Evolutionary conservation across 176 grass and related monocot species (phyloP), one percentile per base, ranked within the genome.

Genomic region (Eremochloa ophiuroides): DNA sequence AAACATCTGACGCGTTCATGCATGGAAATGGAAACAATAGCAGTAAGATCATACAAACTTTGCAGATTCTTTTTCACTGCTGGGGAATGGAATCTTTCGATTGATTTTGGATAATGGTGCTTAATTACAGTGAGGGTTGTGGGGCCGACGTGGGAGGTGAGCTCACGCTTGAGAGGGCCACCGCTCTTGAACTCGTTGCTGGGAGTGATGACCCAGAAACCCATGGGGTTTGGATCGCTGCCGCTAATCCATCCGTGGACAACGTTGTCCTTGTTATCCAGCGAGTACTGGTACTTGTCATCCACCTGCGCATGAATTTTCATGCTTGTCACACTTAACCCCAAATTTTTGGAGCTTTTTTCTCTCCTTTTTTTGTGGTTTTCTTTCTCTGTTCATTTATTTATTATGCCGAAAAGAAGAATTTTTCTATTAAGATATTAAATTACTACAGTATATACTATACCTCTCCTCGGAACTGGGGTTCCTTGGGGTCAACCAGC

Each of bases 121-220:
- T 10, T 10, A 0, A 80, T 88, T 48, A 97, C 94, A 3, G 74
- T 75, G 39, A 97, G 48, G 4, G 85, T 90, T n/a, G 80, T 92
- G 0, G 94, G 94, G 2, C 94, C 94, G 7, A 89, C 87, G 56
- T 97, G 94, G 23, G 94, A 97, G 77, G 94, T 92, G 33, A 97
- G 87, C 66, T 94, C 87, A 5, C 87, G 85, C 69, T 94, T 97
- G 4, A 83, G 20, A 0, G 91, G 89, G 1, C 94, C 94, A 6
- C 94, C 94, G 4, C 48, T 85, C 82, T 87, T 91, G 80, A 92
- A 97, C 85, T 97, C 94, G 29, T 87, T 71, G 43, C 91, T 94
- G 4, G 94, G 94, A 0, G 87, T 94, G 85, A 97, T 88, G 25
- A 88, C 17, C 94, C 94, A 97, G 64, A 97, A 94, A 2, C 94